phyloP scores from a whole-genome alignment of 2,329 filamentous ascomycete species.

The Esteya vermicola region DNA sequence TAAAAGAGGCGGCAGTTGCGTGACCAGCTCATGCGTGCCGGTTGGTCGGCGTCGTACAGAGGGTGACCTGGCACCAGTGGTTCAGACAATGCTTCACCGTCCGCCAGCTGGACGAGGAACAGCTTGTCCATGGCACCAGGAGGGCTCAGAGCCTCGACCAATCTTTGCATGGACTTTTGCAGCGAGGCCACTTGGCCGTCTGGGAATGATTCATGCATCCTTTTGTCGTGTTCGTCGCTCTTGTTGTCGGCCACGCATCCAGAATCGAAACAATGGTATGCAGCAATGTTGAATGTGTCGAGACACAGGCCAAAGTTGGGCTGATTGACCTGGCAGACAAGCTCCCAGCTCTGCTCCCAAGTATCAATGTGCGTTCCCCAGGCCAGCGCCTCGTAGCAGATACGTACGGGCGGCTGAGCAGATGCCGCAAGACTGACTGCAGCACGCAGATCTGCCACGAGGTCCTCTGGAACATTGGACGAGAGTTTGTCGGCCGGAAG shows the following conservation, averaged over 20 bases:
- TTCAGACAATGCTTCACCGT: constrained; percentile 35
- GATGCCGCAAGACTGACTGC: constrained; percentile 40
- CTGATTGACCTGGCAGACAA: constrained; percentile 37
- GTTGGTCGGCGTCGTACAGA: constrained; percentile 37
- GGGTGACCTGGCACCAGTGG: constrained; percentile 36
- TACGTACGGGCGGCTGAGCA: constrained; percentile 31
- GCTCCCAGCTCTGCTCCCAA: constrained; percentile 44
- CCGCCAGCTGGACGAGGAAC: constrained; percentile 49
- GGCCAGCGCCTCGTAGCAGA: constrained; percentile 45
- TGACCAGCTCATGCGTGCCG: constrained; percentile 49
- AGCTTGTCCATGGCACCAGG: constrained; percentile 30
- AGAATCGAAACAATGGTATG: too few relatives aligned
- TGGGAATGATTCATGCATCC: too few relatives aligned
- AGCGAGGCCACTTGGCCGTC: too few relatives aligned
- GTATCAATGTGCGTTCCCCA: constrained; percentile 46
- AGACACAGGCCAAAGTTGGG: constrained; percentile 47
- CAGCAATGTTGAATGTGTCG: constrained; percentile 50
- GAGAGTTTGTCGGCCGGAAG: constrained; percentile 19
- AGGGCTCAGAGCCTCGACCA: constrained; percentile 30
- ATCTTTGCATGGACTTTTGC: constrained; percentile 26
- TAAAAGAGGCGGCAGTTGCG: constrained; percentile 47
- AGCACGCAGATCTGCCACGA: constrained; percentile 36
- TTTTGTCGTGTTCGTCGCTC: too few relatives aligned
- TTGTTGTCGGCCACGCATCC: too few relatives aligned
- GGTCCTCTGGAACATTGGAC: constrained; percentile 25